These are phyloP conservation scores for Saccharomyces hybrid DNA, from an alignment of 1,139 yeast genomes.

Conservation along the genomic window DNA sequence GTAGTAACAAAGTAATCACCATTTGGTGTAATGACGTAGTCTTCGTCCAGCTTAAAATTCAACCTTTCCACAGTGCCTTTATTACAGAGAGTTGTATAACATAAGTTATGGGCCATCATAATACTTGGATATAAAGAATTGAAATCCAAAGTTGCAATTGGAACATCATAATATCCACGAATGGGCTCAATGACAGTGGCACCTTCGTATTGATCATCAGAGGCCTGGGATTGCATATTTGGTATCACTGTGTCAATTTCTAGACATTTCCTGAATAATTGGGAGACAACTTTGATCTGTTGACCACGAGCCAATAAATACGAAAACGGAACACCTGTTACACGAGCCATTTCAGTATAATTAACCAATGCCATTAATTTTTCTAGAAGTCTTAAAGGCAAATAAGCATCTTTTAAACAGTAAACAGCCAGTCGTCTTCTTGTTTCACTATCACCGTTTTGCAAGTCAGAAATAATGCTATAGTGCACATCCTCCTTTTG, in stretches of 20 bases:
- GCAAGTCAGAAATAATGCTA: slow-evolving; percentile 89
- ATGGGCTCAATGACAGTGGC: slow-evolving; percentile 97
- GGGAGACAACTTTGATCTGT: slow-evolving; percentile 94
- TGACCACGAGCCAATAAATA: slow-evolving; percentile 87
- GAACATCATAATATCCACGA: slow-evolving; percentile 93
- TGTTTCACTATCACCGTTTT: slow-evolving; percentile 86
- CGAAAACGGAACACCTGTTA: slow-evolving; percentile 96
- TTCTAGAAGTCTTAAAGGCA: slow-evolving; percentile 80
- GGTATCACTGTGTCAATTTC: slow-evolving; percentile 84
- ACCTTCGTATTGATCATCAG: slow-evolving; percentile 92
- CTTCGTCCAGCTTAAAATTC: slow-evolving; percentile 56
- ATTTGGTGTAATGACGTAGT: slow-evolving; percentile 82
- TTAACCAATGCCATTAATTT: slow-evolving; percentile 94
- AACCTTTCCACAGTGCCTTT: slow-evolving; percentile 61
- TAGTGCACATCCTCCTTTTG: slow-evolving; percentile 98
- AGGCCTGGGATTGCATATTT: slow-evolving; percentile 74
- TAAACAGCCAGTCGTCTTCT: slow-evolving; percentile 93
- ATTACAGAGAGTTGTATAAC: slow-evolving; percentile 82
- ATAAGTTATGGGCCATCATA: slow-evolving; percentile 98
- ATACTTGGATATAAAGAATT: slow-evolving; percentile 95
- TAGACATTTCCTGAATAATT: slow-evolving; percentile 83
- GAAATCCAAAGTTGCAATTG: slow-evolving; percentile 96
- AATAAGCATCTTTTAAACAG: slow-evolving; percentile 91
- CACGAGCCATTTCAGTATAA: slow-evolving; percentile 98
- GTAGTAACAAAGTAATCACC: slow-evolving; percentile 87